phyloP scores from a whole-genome alignment of 805 yeast genomes.

The Candida suzukii region DNA sequence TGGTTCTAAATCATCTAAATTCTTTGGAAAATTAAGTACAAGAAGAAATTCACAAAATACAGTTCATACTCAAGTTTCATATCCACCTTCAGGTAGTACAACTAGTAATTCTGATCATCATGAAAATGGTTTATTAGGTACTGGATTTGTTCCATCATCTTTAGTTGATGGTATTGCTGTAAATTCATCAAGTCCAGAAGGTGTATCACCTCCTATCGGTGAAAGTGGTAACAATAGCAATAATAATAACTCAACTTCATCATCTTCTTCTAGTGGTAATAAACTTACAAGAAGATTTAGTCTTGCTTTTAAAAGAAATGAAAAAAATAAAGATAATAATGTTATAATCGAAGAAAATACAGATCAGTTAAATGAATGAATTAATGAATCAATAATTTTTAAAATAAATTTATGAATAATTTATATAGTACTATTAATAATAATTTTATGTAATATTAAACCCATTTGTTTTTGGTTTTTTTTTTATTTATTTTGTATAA shows the following conservation, averaged over 20 bases:
- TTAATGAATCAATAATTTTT: no score
- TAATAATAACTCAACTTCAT: no score
- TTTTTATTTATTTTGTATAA: no score
- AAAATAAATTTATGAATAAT: no score
- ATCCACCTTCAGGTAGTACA: background rate
- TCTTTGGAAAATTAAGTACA: constrained; percentile 22
- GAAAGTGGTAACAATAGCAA: no score
- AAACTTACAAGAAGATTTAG: constrained; percentile 20
- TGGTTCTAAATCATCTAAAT: constrained; percentile 24
- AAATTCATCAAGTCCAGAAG: constrained; percentile 1
- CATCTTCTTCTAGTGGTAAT: constrained; percentile 8
- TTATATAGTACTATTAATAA: no score
- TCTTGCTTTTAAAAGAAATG: constrained; percentile 22
- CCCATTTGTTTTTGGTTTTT: no score
- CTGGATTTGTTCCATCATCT: background rate
- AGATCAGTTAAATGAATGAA: no score
- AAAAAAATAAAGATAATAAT: constrained; percentile 17
- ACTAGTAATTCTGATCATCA: background rate
- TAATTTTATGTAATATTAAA: no score
- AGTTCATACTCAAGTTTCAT: background rate
- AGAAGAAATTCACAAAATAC: constrained; percentile 15
- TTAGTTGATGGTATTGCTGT: background rate
- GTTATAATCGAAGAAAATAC: constrained; percentile 10
- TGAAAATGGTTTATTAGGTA: background rate
- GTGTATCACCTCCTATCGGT: no score